Evolutionary conservation across 2,329 filamentous ascomycete species (phyloP).

Genomic region (Emmonsiellopsis sp.): DNA sequence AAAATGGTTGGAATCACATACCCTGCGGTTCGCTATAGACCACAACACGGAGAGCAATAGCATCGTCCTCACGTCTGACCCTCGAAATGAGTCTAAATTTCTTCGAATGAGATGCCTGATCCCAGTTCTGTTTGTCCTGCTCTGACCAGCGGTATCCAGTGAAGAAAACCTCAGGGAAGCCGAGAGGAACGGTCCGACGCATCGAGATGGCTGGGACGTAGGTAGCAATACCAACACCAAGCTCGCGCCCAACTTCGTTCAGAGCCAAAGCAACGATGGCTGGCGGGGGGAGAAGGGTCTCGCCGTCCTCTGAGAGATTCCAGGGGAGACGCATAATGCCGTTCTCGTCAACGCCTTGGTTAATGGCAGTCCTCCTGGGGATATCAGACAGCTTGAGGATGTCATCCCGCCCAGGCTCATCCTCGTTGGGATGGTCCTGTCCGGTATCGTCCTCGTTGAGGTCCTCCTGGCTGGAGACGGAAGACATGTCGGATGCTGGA

Average conservation of each 20-base stretch:
- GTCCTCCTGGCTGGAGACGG: too few species aligned
- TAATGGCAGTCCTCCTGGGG: background rate
- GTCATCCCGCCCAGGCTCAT: background rate
- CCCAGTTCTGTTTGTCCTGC: slow-evolving; percentile 3
- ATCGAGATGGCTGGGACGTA: background rate
- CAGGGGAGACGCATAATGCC: background rate
- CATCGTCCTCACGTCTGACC: background rate
- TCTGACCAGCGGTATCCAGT: background rate
- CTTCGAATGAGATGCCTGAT: background rate
- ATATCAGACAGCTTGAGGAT: background rate
- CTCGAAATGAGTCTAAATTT: background rate
- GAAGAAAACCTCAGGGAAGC: slow-evolving; percentile 4
- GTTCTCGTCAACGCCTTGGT: background rate
- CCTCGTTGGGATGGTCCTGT: too few species aligned
- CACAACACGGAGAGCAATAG: background rate
- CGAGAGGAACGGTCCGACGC: background rate
- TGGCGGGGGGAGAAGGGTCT: background rate
- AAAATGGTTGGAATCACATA: background rate
- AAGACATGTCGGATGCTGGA: too few species aligned
- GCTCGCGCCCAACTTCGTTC: slow-evolving; percentile 4
- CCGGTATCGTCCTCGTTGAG: too few species aligned
- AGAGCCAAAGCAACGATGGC: slow-evolving; percentile 3
- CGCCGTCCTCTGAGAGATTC: background rate
- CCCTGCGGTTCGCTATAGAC: background rate
- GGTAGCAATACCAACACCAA: background rate